These are phyloP conservation scores for Hordeum marinum DNA, from an alignment of 176 grass and related monocot genomes.

Conservation along the genomic window DNA sequence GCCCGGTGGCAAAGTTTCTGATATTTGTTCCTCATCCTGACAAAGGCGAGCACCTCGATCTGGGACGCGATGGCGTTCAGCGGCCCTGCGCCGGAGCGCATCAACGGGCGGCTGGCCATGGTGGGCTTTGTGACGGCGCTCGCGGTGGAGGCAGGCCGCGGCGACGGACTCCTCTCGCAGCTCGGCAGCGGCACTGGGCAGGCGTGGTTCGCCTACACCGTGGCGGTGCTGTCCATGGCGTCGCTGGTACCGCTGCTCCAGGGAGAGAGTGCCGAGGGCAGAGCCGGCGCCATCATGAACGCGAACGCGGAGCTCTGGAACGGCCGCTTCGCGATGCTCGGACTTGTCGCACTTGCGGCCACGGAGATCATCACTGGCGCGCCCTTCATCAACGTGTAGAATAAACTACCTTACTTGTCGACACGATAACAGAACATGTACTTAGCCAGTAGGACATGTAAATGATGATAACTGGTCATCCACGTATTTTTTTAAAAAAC, in stretches of 20 bases:
- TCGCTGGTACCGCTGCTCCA: conserved; percentile 55
- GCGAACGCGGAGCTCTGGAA: conserved; percentile 80
- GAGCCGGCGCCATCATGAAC: conserved; percentile 26
- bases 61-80: conserved; percentile 53
- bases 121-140: conserved; percentile 52
- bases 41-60: not conserved
- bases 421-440: too few species aligned
- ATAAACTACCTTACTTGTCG: not conserved
- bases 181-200: conserved; percentile 20
- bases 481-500: too few species aligned
- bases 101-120: conserved; percentile 62
- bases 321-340: conserved; percentile 68
- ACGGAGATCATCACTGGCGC: conserved; percentile 62
- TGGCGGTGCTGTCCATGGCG: conserved; percentile 36
- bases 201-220: conserved; percentile 34
- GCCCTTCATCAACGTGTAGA: conserved; percentile 38
- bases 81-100: conserved; percentile 52
- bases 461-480: too few species aligned
- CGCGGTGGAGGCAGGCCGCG: conserved; percentile 38
- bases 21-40: not conserved
- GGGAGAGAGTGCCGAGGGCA: conserved; percentile 32
- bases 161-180: conserved; percentile 33
- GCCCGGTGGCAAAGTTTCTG: not conserved
- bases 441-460: too few species aligned
- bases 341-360: conserved; percentile 55